These are phyloP conservation scores for Metarhizium humberi DNA, from an alignment of 2,329 filamentous ascomycete genomes.

Conservation along the genomic window DNA sequence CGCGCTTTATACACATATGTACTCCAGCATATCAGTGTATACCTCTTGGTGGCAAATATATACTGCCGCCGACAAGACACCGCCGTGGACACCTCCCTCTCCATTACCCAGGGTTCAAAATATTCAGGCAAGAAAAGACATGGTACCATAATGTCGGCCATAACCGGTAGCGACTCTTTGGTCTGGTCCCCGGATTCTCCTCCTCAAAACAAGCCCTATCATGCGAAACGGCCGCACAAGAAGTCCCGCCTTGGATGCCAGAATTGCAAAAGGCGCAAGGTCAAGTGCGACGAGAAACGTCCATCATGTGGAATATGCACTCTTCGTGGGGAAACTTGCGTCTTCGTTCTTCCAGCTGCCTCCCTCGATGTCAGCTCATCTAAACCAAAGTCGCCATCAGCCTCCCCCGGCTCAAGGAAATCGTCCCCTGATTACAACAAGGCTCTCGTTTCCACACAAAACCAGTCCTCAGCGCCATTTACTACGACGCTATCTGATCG, in stretches of 20 bases:
- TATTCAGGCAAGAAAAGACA: neutral
- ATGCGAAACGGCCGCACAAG: conserved; percentile 42
- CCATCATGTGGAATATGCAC: conserved; percentile 41
- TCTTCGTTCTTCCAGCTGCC: conserved; percentile 26
- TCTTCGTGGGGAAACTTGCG: conserved; percentile 36
- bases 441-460: neutral
- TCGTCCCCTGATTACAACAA: conserved; percentile 3
- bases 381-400: neutral
- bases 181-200: neutral
- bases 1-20: too few relatives aligned
- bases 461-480: neutral
- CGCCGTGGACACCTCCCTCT: neutral
- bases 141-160: neutral
- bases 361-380: conserved; percentile 4
- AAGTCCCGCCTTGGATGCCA: conserved; percentile 45
- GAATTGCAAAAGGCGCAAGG: conserved; percentile 46
- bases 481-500: too few relatives aligned
- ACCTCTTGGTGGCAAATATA: too few relatives aligned
- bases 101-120: neutral
- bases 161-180: neutral
- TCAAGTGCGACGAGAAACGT: conserved; percentile 44
- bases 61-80: neutral
- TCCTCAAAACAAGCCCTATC: conserved; percentile 16
- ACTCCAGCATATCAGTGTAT: too few relatives aligned
- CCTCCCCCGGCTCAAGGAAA: neutral